A percentile compares a stretch with the other conserved stretches of the same genome.
These are phyloP conservation scores for Trichoderma cornu-damae DNA, from an alignment of 2,329 filamentous ascomycete species.

Conservation along the genomic window DNA sequence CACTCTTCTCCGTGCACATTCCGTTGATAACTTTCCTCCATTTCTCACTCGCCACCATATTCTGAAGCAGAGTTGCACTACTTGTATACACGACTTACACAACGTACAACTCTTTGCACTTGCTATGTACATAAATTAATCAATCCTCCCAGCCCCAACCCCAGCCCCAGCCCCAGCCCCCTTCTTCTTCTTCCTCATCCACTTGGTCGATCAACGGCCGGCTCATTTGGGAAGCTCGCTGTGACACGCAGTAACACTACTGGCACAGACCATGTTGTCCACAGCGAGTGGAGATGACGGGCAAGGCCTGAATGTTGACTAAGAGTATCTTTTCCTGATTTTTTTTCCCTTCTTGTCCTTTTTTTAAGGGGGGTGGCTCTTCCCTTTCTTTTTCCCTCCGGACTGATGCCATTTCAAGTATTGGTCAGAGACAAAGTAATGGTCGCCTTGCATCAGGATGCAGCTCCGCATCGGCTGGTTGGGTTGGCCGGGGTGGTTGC, in stretches of 20 bases:
- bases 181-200: neutral
- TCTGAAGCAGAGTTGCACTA: too few relatives aligned
- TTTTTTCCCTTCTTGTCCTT: neutral
- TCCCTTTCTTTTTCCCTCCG: neutral
- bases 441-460: neutral
- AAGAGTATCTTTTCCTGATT: neutral
- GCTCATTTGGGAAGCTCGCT: neutral
- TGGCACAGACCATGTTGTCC: neutral
- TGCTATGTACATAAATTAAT: neutral
- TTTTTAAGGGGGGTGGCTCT: too few relatives aligned
- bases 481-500: neutral
- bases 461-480: neutral
- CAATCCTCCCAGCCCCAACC: neutral
- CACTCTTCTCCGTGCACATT: neutral
- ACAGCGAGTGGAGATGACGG: neutral
- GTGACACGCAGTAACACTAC: neutral
- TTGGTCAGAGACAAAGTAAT: neutral
- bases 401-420: slow-evolving; percentile 6
- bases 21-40: too few relatives aligned
- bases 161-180: too few relatives aligned
- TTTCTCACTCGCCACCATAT: too few relatives aligned
- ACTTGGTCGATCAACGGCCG: neutral
- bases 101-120: neutral
- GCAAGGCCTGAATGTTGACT: neutral
- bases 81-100: neutral